Percentiles rank a stretch among this genome's conserved stretches.
Evolutionary conservation across 225 moss, liverwort and hornwort genomes (phyloP).

Genomic region (Anthoceros angustus): DNA sequence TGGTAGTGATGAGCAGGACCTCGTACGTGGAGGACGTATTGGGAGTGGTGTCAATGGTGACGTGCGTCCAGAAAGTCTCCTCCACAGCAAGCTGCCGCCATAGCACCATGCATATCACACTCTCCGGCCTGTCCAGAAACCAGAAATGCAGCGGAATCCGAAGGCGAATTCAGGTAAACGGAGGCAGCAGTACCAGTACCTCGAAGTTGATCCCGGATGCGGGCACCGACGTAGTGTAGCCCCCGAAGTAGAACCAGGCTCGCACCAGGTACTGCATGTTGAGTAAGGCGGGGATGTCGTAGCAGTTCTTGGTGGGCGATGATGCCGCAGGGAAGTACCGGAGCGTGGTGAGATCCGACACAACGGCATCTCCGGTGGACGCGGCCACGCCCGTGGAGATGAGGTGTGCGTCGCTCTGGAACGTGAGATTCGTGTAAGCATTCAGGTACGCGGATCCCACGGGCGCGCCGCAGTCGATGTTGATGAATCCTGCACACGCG

Average conservation of each 20-base stretch:
- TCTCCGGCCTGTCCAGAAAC: neutral
- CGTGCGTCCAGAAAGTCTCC: neutral
- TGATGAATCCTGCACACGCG: no score
- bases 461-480: no score
- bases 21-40: neutral
- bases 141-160: neutral
- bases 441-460: no score
- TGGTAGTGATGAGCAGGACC: neutral
- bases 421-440: no score
- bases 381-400: no score
- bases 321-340: neutral
- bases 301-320: neutral
- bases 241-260: neutral
- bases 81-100: neutral
- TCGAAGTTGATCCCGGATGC: neutral
- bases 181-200: neutral
- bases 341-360: neutral
- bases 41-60: neutral
- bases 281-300: neutral
- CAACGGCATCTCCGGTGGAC: no score
- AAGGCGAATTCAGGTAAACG: neutral
- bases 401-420: no score
- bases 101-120: neutral
- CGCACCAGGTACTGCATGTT: neutral
- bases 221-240: neutral